Base-by-base conservation (phyloP, 495 filamentous ascomycete species). In the Polyplosphaeria fusca region DNA sequence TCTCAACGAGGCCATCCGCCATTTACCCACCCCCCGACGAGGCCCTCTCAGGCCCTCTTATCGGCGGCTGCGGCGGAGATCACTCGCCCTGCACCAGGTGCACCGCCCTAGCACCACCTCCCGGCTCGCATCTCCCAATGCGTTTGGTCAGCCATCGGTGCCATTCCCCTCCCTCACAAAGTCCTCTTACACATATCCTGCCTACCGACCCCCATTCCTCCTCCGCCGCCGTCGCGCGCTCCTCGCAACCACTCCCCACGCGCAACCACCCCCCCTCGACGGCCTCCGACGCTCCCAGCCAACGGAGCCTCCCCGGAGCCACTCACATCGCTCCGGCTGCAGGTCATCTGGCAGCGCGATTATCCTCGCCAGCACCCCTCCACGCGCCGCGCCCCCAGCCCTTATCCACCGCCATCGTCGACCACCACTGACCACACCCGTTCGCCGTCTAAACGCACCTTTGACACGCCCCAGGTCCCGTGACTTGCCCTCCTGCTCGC, bases 281-380 rank as follows among this genome's bases (percentile, higher is more conserved):
- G 39, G 11, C 18, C 18, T 42, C 39, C 39, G 11, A 42, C 9
- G 39, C 19, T 20, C 54, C 44, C 54, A 49, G 43, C 44, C 28
- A 26, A 28, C 24, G 12, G 16, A 5, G 20, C 44, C 28, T 42
- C 52, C 41, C 52, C 38, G 38, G 45, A 62, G 41, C 52, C 59
- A 56, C 39, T 47, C 7, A 51, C 24, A 26, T 40, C 47, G 11
- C 5, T 18, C 20, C 2, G 52, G 28, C 60, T 63, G 60, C 60
- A 53, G 60, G 60, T 63, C 60, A 63, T 62, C 58, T 51, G 46
- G 37, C 52, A 45, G 53, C 60, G 51, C 58, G 51, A 55, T 61
- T 55, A 55, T n/a, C 52, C n/a, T 26, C 19, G 14, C 58, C 47
- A 19, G 13, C 26, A 35, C 49, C 50, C 50, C 50, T 60, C 57